Conservation (phyloP, 768 basidiomycete genomes). For the Galerina marginata region DNA sequence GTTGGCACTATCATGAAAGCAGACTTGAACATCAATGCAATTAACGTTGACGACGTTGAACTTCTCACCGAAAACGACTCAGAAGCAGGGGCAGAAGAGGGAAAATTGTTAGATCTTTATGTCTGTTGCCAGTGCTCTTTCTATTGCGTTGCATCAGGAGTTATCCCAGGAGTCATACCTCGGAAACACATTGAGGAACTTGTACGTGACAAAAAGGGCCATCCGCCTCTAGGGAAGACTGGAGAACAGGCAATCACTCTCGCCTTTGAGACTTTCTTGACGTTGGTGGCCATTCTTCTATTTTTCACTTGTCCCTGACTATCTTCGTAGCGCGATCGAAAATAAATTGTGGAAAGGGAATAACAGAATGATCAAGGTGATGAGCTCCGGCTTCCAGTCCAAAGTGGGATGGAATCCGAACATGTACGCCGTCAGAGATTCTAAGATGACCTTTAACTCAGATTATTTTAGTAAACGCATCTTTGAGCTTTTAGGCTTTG, state of each 20-base stretch:
- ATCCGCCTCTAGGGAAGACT: constrained; percentile 61
- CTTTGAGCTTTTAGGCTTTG: constrained; percentile 51
- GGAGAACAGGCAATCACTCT: constrained; percentile 58
- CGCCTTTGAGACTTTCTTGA: constrained; percentile 69
- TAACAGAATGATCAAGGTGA: constrained; percentile 58
- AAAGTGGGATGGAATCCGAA: constrained; percentile 71
- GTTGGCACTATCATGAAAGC: constrained; percentile 39
- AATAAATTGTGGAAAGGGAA: constrained; percentile 79
- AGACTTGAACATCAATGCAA: constrained; percentile 49
- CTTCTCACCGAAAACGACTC: constrained; percentile 39
- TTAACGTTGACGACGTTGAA: constrained; percentile 40
- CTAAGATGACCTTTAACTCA: constrained; percentile 1
- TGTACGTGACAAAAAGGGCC: constrained; percentile 59
- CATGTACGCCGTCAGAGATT: constrained; percentile 50
- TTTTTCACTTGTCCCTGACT: constrained; percentile 14
- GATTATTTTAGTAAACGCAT: constrained; percentile 44
- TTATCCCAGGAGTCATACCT: constrained; percentile 78
- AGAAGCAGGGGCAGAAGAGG: constrained; percentile 48
- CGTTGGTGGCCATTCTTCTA: constrained; percentile 46
- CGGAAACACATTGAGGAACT: constrained; percentile 66
- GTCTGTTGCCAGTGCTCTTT: constrained; percentile 86
- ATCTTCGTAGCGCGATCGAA: constrained; percentile 63
- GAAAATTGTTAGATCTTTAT: constrained; percentile 74
- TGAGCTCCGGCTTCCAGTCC: constrained; percentile 57
- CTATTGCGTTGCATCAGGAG: constrained; percentile 70